phyloP scores from a whole-genome alignment of 73 alveolate genomes.

The Breviolum minutum region DNA sequence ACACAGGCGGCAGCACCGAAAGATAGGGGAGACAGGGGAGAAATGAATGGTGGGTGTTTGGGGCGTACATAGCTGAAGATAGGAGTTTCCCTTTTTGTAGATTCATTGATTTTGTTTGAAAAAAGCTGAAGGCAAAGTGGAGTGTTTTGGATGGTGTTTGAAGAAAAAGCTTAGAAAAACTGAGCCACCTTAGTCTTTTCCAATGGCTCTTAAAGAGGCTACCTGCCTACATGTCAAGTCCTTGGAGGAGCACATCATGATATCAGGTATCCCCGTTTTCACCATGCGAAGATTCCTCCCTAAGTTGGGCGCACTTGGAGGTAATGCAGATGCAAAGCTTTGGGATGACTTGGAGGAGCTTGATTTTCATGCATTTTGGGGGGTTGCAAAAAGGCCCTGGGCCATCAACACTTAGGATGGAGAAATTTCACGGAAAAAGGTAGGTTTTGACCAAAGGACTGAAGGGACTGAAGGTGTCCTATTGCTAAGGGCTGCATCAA shows the following conservation, averaged over 20 bases:
- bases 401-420: too few relatives aligned
- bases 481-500: too few relatives aligned
- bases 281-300: background rate
- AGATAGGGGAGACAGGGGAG: background rate
- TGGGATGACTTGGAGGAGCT: slow-evolving; percentile 31
- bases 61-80: background rate
- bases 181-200: too few relatives aligned
- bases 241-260: background rate
- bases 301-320: background rate
- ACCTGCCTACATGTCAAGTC: background rate
- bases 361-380: background rate
- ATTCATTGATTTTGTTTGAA: background rate
- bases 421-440: too few relatives aligned
- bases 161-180: background rate
- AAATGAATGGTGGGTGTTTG: background rate
- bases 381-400: too few relatives aligned
- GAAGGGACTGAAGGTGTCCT: too few relatives aligned
- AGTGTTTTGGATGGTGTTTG: background rate
- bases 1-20: slow-evolving; percentile 23
- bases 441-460: too few relatives aligned
- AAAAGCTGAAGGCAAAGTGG: background rate
- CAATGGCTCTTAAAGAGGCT: background rate
- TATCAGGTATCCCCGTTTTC: background rate
- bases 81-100: background rate
- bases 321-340: slow-evolving; percentile 3